Evolutionary conservation across 2,329 filamentous ascomycete species (phyloP).

Genomic region (Verticillium albo-atrum): DNA sequence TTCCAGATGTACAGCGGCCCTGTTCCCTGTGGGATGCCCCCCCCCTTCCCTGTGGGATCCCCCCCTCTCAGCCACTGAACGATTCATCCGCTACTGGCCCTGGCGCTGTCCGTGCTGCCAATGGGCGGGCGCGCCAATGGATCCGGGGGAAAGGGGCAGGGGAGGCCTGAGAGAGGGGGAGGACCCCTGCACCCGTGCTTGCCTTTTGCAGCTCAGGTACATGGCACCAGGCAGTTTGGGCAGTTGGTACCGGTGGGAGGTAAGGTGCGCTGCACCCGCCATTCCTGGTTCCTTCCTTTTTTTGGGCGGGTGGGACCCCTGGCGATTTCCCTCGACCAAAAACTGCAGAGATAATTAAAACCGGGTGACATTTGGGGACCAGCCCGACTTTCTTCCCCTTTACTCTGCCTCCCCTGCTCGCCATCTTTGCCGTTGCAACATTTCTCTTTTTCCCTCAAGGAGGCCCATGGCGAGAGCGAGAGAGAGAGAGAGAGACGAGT

Average conservation of each 20-base stretch:
- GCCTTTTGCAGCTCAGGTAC: not conserved
- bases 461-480: conserved; percentile 2
- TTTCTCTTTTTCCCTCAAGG: not conserved
- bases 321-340: conserved; percentile 12
- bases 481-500: conserved; percentile 8
- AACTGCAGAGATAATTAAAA: conserved; percentile 12
- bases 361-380: conserved; percentile 11
- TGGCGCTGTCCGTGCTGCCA: conserved; percentile 12
- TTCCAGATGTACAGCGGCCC: not conserved
- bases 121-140: conserved; percentile 6
- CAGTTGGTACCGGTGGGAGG: not conserved
- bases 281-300: conserved; percentile 7
- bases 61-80: not conserved
- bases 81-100: conserved; percentile 5
- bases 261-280: not conserved
- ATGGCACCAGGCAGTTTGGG: not conserved
- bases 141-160: conserved; percentile 10
- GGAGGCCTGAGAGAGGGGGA: not conserved
- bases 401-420: conserved; percentile 1
- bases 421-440: not conserved
- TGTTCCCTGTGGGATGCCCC: not conserved
- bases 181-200: not conserved
- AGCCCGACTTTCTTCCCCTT: conserved; percentile 7
- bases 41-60: not conserved
- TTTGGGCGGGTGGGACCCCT: conserved; percentile 11